Conservation (phyloP, 148 eudicot species). For the Fallopia convolvulus region DNA sequence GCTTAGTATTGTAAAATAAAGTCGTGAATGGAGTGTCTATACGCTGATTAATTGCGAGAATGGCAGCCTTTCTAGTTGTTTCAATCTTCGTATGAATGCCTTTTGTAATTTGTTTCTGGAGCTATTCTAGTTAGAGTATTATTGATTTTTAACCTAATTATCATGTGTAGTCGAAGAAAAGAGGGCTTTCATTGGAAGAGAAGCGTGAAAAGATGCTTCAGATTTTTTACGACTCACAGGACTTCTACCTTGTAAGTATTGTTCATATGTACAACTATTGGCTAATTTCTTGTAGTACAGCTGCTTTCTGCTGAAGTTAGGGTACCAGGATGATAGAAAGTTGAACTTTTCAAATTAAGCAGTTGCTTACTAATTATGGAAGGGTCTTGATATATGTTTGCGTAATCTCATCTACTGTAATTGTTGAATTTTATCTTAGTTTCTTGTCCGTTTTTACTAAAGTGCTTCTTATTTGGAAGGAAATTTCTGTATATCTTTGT, state of each 20-base stretch:
- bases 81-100: background rate
- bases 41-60: background rate
- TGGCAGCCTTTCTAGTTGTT: background rate
- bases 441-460: background rate
- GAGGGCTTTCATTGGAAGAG: slow-evolving; percentile 96
- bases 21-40: background rate
- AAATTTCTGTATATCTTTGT: background rate
- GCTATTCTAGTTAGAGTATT: background rate
- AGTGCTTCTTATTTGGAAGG: background rate
- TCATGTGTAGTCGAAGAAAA: slow-evolving; percentile 70
- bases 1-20: background rate
- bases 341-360: background rate
- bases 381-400: background rate
- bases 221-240: slow-evolving; percentile 88
- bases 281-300: background rate
- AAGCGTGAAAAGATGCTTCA: slow-evolving; percentile 97
- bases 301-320: background rate
- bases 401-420: background rate
- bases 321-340: background rate
- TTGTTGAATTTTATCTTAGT: background rate
- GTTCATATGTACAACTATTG: background rate
- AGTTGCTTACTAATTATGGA: background rate
- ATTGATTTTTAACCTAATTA: background rate
- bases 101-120: background rate
- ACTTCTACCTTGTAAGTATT: slow-evolving; percentile 82